phyloP scores from a whole-genome alignment of 2,329 filamentous ascomycete species.

The Rutstroemia sp. region DNA sequence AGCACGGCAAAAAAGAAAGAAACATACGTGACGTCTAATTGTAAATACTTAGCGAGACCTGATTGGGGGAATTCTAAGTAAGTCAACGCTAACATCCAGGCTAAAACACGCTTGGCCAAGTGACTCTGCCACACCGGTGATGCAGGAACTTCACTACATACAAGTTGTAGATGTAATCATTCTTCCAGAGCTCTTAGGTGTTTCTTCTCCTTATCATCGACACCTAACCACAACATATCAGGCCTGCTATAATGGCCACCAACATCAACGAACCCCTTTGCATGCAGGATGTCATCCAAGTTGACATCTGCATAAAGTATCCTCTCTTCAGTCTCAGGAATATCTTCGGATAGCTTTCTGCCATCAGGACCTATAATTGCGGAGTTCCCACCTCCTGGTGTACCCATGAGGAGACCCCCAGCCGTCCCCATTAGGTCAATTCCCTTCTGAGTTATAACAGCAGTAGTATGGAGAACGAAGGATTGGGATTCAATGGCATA shows the following conservation, averaged over 20 bases:
- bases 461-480: conserved; percentile 47
- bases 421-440: background rate
- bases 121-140: no score
- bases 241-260: conserved; percentile 18
- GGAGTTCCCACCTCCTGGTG: conserved; percentile 40
- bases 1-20: no score
- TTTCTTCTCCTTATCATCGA: conserved; percentile 15
- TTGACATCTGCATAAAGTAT: conserved; percentile 39
- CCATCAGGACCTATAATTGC: conserved; percentile 50
- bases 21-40: no score
- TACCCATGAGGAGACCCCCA: conserved; percentile 32
- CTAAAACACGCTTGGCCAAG: no score
- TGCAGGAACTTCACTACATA: background rate
- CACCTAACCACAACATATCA: conserved; percentile 21
- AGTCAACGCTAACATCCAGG: no score
- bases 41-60: no score
- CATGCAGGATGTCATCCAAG: conserved; percentile 13
- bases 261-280: conserved; percentile 19
- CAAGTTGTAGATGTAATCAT: background rate
- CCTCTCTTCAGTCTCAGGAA: conserved; percentile 44
- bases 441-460: conserved; percentile 37
- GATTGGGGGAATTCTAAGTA: no score
- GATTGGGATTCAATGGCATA: conserved; percentile 51
- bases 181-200: background rate
- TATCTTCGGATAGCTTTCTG: conserved; percentile 32